Evolutionary conservation across 805 yeast species (phyloP).

Genomic region (Kurtzmaniella cleridarum): DNA sequence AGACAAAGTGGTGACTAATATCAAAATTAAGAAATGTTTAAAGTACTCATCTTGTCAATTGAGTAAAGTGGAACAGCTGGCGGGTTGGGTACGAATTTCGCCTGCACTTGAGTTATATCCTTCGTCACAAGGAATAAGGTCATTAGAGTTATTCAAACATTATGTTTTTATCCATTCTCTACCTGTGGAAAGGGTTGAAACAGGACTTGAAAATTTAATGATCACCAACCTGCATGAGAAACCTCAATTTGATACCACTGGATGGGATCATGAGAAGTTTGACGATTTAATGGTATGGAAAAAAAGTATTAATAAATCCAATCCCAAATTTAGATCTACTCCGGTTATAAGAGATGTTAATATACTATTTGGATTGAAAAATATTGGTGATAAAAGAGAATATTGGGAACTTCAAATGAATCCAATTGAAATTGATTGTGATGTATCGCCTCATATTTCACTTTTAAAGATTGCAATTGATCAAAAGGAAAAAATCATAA

Average conservation of each 20-base stretch:
- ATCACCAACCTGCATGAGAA: neutral
- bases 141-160: constrained; percentile 1
- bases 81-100: neutral
- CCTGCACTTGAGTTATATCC: constrained; percentile 1
- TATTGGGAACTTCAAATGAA: constrained; percentile 16
- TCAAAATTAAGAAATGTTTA: constrained; percentile 4
- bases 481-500: constrained; percentile 9
- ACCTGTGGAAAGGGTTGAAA: neutral
- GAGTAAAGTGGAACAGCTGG: constrained; percentile 2
- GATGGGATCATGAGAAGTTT: constrained; percentile 2
- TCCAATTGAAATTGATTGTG: constrained; percentile 11
- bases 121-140: neutral
- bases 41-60: constrained; percentile 1
- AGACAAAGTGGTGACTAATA: constrained; percentile 2
- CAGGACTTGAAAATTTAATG: constrained; percentile 1
- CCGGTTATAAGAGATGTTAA: constrained; percentile 21
- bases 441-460: constrained; percentile 15
- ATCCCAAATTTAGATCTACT: constrained; percentile 1
- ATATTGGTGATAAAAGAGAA: constrained; percentile 22
- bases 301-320: constrained; percentile 1
- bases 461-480: constrained; percentile 13
- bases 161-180: constrained; percentile 2
- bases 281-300: constrained; percentile 3
- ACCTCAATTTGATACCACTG: constrained; percentile 2
- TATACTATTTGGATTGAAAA: constrained; percentile 25